Conservation (phyloP, 768 basidiomycete species). For the Termitomyces sp. region DNA sequence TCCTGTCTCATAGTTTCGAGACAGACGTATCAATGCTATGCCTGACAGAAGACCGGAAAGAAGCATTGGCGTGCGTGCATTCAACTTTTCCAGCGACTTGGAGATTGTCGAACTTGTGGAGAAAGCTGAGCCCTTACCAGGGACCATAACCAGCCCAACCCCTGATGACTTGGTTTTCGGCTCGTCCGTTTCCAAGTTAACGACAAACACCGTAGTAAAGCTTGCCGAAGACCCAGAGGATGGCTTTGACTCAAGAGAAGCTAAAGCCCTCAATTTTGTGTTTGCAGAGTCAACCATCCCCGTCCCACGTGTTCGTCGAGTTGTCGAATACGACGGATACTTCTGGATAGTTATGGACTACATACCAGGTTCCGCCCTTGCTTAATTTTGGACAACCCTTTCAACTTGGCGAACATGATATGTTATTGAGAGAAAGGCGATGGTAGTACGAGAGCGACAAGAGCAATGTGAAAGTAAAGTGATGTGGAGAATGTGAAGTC, state of each 20-base stretch:
- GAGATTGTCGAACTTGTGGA: not conserved
- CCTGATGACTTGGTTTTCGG: not conserved
- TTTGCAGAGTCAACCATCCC: too few relatives aligned
- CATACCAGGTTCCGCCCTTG: slow-evolving; percentile 11
- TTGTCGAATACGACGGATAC: not conserved
- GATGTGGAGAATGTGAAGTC: not conserved
- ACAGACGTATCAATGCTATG: too few relatives aligned
- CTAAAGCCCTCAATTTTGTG: not conserved
- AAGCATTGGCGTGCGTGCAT: too few relatives aligned
- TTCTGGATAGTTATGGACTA: slow-evolving; percentile 14
- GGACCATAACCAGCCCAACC: not conserved
- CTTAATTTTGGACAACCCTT: slow-evolving; percentile 11
- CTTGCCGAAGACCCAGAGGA: not conserved
- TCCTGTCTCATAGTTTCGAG: too few relatives aligned
- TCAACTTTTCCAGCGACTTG: not conserved
- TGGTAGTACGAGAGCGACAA: not conserved
- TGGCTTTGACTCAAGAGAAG: not conserved
- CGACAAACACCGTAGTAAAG: not conserved
- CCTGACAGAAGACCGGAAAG: too few relatives aligned
- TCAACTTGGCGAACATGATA: slow-evolving; percentile 4
- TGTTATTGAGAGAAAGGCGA: not conserved
- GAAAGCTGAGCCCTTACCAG: not conserved
- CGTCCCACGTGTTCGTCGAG: not conserved
- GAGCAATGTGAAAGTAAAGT: not conserved
- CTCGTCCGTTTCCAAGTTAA: not conserved